Evolutionary conservation across 2,329 filamentous ascomycete species (phyloP).

Genomic region (Botrytis deweyae): DNA sequence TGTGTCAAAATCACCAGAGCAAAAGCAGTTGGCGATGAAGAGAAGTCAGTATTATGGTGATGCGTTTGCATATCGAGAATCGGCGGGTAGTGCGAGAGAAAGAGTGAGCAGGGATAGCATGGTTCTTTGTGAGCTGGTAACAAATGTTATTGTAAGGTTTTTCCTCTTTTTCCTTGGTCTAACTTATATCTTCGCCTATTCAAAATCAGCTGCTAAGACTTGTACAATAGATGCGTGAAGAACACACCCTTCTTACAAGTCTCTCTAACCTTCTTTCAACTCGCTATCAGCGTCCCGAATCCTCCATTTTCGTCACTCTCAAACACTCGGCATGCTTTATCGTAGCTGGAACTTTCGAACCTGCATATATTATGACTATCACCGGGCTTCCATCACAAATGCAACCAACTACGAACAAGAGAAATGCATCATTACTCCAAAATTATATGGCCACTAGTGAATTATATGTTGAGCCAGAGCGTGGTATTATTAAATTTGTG

Average conservation of each 20-base stretch:
- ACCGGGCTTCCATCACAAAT: conserved; percentile 67
- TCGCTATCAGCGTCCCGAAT: conserved; percentile 72
- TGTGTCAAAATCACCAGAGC: conserved; percentile 35
- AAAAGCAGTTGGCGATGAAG: conserved; percentile 34
- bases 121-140: conserved; percentile 62
- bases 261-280: conserved; percentile 71
- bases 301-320: conserved; percentile 73
- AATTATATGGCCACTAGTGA: conserved; percentile 66
- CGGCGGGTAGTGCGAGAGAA: conserved; percentile 34
- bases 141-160: conserved; percentile 59
- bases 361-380: conserved; percentile 76
- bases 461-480: conserved; percentile 61
- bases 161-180: not conserved
- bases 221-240: conserved; percentile 64
- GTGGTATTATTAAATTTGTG: conserved; percentile 73
- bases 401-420: conserved; percentile 73
- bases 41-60: conserved; percentile 40
- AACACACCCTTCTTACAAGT: conserved; percentile 71
- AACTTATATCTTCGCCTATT: not conserved
- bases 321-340: conserved; percentile 73
- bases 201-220: conserved; percentile 30
- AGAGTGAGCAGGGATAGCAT: conserved; percentile 42
- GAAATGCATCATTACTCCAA: conserved; percentile 76
- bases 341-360: conserved; percentile 72
- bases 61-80: conserved; percentile 40